Percentiles rank a stretch among this genome's conserved stretches.
These are phyloP conservation scores for Neltuma alba DNA, from an alignment of 306 rosid genomes.

Conservation along the genomic window DNA sequence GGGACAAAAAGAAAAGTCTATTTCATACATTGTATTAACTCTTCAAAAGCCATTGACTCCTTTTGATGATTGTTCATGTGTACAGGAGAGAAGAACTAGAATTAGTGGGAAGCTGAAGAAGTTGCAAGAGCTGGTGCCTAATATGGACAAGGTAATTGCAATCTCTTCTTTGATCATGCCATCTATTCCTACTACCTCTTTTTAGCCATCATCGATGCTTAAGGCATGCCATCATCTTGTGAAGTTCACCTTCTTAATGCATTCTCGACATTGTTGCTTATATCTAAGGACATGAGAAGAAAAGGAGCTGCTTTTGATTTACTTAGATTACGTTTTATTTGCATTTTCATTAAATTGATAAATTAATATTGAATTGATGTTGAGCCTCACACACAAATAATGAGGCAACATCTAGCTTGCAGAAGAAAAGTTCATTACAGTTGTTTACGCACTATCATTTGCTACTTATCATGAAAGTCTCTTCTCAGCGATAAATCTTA, in stretches of 20 bases:
- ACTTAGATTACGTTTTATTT: neutral
- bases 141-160: conserved; percentile 73
- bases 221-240: neutral
- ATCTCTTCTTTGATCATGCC: conserved; percentile 9
- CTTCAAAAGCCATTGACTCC: neutral
- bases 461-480: neutral
- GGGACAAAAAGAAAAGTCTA: neutral
- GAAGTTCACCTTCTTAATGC: neutral
- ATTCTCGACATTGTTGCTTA: neutral
- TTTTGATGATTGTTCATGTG: neutral
- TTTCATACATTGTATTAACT: neutral
- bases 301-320: neutral
- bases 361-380: neutral
- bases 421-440: too few species aligned
- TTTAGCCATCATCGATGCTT: neutral
- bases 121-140: conserved; percentile 74
- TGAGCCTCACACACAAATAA: neutral
- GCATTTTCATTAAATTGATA: neutral
- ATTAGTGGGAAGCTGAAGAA: conserved; percentile 76
- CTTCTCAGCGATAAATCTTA: neutral
- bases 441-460: too few species aligned
- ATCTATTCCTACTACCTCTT: neutral
- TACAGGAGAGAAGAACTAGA: conserved; percentile 74
- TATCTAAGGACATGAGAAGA: neutral
- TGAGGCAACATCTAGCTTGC: too few species aligned